Conservation (phyloP, 163 green algal species). For the Chlamydomonas reinhardtii region DNA sequence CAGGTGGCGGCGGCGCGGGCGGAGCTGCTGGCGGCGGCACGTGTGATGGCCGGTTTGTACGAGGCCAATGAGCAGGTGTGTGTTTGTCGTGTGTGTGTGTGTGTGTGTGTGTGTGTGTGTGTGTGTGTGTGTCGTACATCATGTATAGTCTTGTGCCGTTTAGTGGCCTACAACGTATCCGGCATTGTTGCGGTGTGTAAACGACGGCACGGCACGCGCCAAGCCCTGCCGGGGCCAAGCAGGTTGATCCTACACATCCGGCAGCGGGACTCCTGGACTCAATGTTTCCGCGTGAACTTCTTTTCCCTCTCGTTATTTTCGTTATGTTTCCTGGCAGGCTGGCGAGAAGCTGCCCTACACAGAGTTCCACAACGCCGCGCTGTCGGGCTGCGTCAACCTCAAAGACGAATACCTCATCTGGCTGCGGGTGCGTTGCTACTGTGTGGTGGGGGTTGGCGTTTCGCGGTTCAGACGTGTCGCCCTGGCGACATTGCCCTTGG, state of each 20-base stretch:
- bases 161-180: no score
- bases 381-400: slow-evolving; percentile 62
- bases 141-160: no score
- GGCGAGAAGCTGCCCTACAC: slow-evolving; percentile 37
- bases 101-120: not conserved
- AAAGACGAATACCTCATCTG: slow-evolving; percentile 65
- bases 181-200: no score
- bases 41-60: slow-evolving; percentile 35
- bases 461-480: no score
- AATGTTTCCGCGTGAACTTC: no score
- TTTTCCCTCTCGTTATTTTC: no score
- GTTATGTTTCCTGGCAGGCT: not conserved
- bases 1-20: slow-evolving; percentile 25
- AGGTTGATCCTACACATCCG: no score
- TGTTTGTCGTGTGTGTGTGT: not conserved
- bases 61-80: slow-evolving; percentile 26
- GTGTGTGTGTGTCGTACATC: no score
- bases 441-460: not conserved
- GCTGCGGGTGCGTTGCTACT: slow-evolving; percentile 10
- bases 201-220: no score
- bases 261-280: no score
- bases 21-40: slow-evolving; percentile 49
- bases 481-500: no score
- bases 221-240: no score
- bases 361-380: slow-evolving; percentile 70